Evolutionary conservation across 169 alveolate genomes (phyloP).

Genomic region (Cryptosporidium tyzzeri): DNA sequence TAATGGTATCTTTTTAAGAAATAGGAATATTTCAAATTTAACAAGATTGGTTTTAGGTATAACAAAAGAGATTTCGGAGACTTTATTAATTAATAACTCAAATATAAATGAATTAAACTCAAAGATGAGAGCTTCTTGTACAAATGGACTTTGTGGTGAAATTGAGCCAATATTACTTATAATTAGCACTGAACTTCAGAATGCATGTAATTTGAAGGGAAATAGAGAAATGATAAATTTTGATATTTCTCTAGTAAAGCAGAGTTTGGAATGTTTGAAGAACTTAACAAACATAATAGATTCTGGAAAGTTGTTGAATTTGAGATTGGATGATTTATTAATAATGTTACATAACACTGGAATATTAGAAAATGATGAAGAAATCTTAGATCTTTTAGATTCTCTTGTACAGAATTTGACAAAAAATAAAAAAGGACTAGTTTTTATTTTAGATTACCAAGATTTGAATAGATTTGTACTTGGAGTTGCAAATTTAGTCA

Average conservation of each 20-base stretch:
- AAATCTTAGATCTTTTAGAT: constrained; percentile 27
- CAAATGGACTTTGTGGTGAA: constrained; percentile 37
- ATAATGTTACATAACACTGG: not conserved
- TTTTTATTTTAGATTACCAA: constrained; percentile 9
- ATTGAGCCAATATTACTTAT: constrained; percentile 21
- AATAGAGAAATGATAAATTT: not conserved
- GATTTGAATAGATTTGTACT: constrained; percentile 31
- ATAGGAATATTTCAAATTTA: not conserved
- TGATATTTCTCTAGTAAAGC: constrained; percentile 11
- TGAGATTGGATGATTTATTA: constrained; percentile 40
- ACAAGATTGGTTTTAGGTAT: constrained; percentile 46
- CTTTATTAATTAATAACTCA: not conserved
- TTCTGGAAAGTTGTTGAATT: constrained; percentile 13
- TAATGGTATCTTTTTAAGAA: not conserved
- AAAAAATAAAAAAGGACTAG: constrained; percentile 22
- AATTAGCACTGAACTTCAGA: constrained; percentile 10
- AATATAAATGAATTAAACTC: constrained; percentile 20
- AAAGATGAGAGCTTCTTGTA: constrained; percentile 20
- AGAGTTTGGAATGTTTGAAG: constrained; percentile 16
- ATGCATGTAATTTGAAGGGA: not conserved
- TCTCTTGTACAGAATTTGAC: constrained; percentile 29
- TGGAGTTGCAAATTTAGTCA: constrained; percentile 28
- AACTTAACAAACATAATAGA: constrained; percentile 35
- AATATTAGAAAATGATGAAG: constrained; percentile 14
- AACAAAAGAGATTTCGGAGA: constrained; percentile 33